A percentile compares a stretch with the other conserved stretches of the same genome.
phyloP scores from a whole-genome alignment of 75 land plant species.

The Picea glauca region DNA sequence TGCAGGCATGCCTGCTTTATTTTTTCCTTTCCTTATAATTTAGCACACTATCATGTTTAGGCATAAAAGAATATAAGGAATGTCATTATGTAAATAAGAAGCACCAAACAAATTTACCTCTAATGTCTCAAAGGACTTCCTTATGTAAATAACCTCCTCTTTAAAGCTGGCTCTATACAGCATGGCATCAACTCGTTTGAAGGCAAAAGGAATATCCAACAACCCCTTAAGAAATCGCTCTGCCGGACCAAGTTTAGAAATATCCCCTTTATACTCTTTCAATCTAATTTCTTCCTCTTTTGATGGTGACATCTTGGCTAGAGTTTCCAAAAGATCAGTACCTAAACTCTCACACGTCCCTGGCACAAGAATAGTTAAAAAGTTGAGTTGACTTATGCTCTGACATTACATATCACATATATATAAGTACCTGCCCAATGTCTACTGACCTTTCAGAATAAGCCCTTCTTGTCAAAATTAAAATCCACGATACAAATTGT shows the following conservation, averaged over 20 bases:
- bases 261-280: slow-evolving; percentile 47
- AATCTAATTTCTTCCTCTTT: slow-evolving; percentile 73
- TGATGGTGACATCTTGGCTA: slow-evolving; percentile 73
- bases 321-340: slow-evolving; percentile 59
- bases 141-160: slow-evolving; percentile 62
- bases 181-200: slow-evolving; percentile 76
- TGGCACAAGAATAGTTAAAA: slow-evolving; percentile 11
- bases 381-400: neutral
- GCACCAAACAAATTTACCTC: slow-evolving; percentile 39
- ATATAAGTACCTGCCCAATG: neutral
- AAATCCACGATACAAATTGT: neutral
- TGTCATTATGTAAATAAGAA: neutral
- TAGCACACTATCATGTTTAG: neutral
- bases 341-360: slow-evolving; percentile 53
- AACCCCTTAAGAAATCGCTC: slow-evolving; percentile 76
- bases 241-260: slow-evolving; percentile 62
- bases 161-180: slow-evolving; percentile 68
- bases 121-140: slow-evolving; percentile 54
- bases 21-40: neutral
- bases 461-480: neutral
- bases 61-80: neutral
- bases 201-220: slow-evolving; percentile 83
- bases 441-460: neutral
- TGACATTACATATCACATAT: neutral
- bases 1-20: neutral